phyloP scores from a whole-genome alignment of 1,139 yeast species.

The Sugiyamaella novakii region DNA sequence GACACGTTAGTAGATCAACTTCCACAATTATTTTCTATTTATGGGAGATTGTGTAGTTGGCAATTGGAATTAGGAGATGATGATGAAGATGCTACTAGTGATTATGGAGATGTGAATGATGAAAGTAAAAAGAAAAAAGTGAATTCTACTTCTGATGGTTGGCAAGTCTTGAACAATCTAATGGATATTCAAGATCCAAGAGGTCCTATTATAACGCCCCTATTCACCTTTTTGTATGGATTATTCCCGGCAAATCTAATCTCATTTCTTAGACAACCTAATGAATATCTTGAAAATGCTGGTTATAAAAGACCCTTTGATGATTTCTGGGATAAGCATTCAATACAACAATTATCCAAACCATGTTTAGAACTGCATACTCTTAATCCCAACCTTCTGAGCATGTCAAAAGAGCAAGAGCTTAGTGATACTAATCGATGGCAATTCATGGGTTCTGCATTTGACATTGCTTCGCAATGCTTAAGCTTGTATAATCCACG shows the following conservation, averaged over 20 bases:
- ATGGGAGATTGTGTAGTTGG: slow-evolving; percentile 51
- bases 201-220: slow-evolving; percentile 36
- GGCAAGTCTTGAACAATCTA: slow-evolving; percentile 40
- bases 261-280: slow-evolving; percentile 50
- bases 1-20: slow-evolving; percentile 43
- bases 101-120: slow-evolving; percentile 21
- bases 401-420: slow-evolving; percentile 47
- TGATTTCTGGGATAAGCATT: slow-evolving; percentile 42
- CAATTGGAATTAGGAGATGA: slow-evolving; percentile 25
- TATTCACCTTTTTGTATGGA: slow-evolving; percentile 58
- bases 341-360: slow-evolving; percentile 39
- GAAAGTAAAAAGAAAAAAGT: not conserved
- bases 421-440: slow-evolving; percentile 42
- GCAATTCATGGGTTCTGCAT: slow-evolving; percentile 39
- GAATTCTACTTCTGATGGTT: slow-evolving; percentile 26
- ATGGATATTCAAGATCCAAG: slow-evolving; percentile 31
- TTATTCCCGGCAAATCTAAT: slow-evolving; percentile 59
- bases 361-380: slow-evolving; percentile 42
- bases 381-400: slow-evolving; percentile 55
- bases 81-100: slow-evolving; percentile 13
- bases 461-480: slow-evolving; percentile 44
- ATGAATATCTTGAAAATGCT: slow-evolving; percentile 36
- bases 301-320: slow-evolving; percentile 29
- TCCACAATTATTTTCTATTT: slow-evolving; percentile 51
- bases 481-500: slow-evolving; percentile 26